Evolutionary conservation across 1,284 basidiomycete genomes (phyloP).

Genomic region (Somion occarium): DNA sequence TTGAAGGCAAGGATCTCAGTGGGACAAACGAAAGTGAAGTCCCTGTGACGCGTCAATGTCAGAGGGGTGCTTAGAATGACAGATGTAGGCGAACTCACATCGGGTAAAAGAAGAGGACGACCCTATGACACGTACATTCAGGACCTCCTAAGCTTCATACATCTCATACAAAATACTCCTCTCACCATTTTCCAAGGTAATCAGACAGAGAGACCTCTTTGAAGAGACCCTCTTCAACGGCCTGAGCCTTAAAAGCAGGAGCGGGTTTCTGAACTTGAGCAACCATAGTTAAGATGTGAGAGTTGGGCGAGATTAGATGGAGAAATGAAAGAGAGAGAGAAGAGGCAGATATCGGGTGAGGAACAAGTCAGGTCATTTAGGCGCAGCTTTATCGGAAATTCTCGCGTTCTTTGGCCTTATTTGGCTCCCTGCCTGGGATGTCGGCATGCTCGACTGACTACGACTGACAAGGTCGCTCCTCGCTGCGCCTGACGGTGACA

Average conservation of each 20-base stretch:
- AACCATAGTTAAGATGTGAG: conserved; percentile 41
- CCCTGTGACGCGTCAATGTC: conserved; percentile 36
- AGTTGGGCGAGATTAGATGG: conserved; percentile 10
- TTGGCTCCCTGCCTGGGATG: conserved; percentile 10
- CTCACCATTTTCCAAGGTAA: conserved; percentile 79
- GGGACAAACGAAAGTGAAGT: conserved; percentile 86
- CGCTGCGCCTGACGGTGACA: neutral
- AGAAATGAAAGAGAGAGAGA: conserved; percentile 5
- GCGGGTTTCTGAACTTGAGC: conserved; percentile 75
- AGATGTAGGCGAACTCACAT: conserved; percentile 42
- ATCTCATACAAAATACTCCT: neutral
- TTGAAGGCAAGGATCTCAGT: conserved; percentile 94
- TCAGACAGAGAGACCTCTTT: conserved; percentile 69
- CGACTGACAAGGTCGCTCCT: neutral
- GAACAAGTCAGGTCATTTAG: conserved; percentile 1
- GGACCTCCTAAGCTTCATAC: neutral
- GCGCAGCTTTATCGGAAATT: conserved; percentile 16
- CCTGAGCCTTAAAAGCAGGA: conserved; percentile 70
- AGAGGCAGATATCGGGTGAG: conserved; percentile 3
- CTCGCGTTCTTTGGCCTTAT: conserved; percentile 27
- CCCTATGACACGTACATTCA: conserved; percentile 40
- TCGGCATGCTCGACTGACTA: neutral
- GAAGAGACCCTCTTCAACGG: conserved; percentile 75
- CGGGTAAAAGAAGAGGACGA: conserved; percentile 79
- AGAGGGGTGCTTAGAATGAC: conserved; percentile 12